Conservation (phyloP, 106 monocot genomes). For the Platanthera zijinensis region DNA sequence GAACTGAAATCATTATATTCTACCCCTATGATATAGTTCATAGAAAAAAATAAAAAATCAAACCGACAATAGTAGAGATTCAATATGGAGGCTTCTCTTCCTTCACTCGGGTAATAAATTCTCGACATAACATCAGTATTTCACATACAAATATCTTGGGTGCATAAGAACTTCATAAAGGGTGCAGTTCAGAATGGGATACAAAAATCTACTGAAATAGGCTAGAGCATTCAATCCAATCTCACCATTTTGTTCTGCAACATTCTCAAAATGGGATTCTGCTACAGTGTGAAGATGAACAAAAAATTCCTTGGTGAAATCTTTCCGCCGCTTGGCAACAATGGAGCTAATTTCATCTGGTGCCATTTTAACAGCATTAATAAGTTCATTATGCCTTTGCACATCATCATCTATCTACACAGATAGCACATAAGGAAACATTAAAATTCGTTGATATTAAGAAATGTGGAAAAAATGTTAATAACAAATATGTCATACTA, state of each 20-base stretch:
- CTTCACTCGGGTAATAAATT: too few species aligned
- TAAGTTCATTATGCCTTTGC: conserved; percentile 71
- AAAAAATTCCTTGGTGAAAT: conserved; percentile 91
- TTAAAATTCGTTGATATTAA: not conserved
- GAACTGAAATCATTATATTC: too few species aligned
- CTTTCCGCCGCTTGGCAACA: conserved; percentile 65
- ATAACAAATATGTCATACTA: conserved; percentile 4
- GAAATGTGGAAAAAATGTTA: not conserved
- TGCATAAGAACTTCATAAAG: not conserved
- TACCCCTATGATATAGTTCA: too few species aligned
- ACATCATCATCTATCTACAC: conserved; percentile 79
- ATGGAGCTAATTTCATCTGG: conserved; percentile 42
- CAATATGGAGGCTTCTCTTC: too few species aligned
- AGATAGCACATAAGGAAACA: not conserved
- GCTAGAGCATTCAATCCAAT: not conserved
- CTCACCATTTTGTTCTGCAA: conserved; percentile 65
- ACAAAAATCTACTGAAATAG: not conserved
- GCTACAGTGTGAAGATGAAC: conserved; percentile 62
- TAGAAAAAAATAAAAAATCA: too few species aligned
- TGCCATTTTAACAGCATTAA: conserved; percentile 38
- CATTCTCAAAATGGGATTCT: conserved; percentile 63
- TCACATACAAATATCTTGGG: not conserved
- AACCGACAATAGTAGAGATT: too few species aligned
- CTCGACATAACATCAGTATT: not conserved
- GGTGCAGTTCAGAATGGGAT: not conserved